Evolutionary conservation across 805 yeast genomes (phyloP), one percentile per base, ranked within the genome.

Genomic region (Candida ipomoeae): DNA sequence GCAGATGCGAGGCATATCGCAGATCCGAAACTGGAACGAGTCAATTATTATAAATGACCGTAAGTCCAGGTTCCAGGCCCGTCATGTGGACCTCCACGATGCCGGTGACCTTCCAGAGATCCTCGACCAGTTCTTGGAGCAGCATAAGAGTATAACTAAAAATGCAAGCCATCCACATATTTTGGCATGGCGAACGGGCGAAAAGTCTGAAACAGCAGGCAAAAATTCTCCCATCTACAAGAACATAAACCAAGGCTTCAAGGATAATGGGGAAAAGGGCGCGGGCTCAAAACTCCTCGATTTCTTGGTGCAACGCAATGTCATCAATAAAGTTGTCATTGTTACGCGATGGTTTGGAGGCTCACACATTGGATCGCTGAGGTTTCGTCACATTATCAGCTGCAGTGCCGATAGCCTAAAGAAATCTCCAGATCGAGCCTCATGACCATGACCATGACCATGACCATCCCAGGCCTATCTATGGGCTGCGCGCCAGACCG

Each of bases 281-380:
- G 86, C 91, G 0, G 96, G 94, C 0, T 62, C 71, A 14, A 65
- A 85, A 51, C 55, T 88, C 8, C 60, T 85, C 23, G 67, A 67
- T 49, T 79, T 80, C 10, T 61, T 86, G 3, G 81, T 79, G 18
- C 66, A 80, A 31, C 63, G 78, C 6, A 66, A 77, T 36, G 48
- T 82, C 11, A 64, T 74, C 3, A 83, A 85, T 60, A 77, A 82
- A 0, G 58, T 87, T 15, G 77, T 87, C 0, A 82, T 87, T 26
- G 94, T 85, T 0, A 79, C 87, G 0, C 63, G 96, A 52, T 87
- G 95, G 96, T 85, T 85, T 61, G 92, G 92, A 1, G 95, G 96
- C 0, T 74, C 75, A 0, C 87, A 87, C 3, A 62, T 88, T 38
- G 96, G 96, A 0, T 75, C 88, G 4, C 75, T 81, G 21, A 65